Base-by-base conservation (phyloP, 1,139 yeast species). In the Geotrichum klebahnii region DNA sequence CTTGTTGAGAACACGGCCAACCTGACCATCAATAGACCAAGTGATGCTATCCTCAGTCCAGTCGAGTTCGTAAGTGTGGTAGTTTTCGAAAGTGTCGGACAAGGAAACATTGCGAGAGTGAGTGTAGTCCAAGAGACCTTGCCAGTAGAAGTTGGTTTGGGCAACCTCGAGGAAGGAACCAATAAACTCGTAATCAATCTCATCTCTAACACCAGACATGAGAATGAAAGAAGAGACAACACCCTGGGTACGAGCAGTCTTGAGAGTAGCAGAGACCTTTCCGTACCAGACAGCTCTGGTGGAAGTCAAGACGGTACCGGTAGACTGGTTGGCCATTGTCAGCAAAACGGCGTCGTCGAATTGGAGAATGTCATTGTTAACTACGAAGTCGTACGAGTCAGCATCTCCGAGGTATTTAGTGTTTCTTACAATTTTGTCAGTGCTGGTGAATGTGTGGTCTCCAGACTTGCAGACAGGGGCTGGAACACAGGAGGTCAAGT, bases 251-350 rank as follows among this genome's bases (percentile, higher is more conserved):
- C 80, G 86, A 0, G 96, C 84, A 1, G 94, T 74, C 68, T 84
- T 86, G 60, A 88, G 62, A 29, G 74, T 78, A 39, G 86, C 83
- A 37, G 80, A 70, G 34, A 87, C 76, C 63, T 82, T 84, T 51
- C 97, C 97, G 67, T 84, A 89, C 96, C 96, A 89, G 51, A 89
- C 69, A 66, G 79, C 87, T 61, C 80, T 76, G 6, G 95, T 79
- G 2, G 95, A 84, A 0, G 95, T 83, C 34, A 89, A 66, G 48
- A 88, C 92, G 8, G 95, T 79, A 66, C 96, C 96, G 46, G 79
- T 74, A n/a, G 89, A 71, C 48, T 79, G 65, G 55, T 81, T 76
- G 38, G 92, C 92, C 95, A 90, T 86, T 54, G 90, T 88, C 52
- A 89, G 59, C 37, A 84, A 69, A 54, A 77, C 64, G 28, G 73